Percentiles rank a stretch among this genome's conserved stretches.
Conservation (phyloP, 2,329 filamentous ascomycete species). For the Dactylellina drechsleri region DNA sequence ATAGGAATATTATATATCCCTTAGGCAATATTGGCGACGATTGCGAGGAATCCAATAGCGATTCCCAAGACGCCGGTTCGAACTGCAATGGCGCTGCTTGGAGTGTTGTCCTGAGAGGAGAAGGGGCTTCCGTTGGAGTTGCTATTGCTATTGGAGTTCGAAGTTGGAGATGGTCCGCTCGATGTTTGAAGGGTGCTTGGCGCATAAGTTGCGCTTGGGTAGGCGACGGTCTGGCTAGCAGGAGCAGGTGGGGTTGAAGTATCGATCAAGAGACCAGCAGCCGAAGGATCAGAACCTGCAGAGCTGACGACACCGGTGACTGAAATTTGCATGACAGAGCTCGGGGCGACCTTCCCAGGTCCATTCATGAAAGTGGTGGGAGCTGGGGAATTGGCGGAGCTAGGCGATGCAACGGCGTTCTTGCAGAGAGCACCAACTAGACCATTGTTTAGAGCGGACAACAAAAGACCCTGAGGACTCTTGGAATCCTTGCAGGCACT, state of each 20-base stretch:
- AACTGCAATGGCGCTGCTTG: constrained; percentile 23
- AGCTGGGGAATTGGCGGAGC: constrained; percentile 6
- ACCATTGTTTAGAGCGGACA: constrained; percentile 32
- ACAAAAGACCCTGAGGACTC: constrained; percentile 15
- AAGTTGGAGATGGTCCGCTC: constrained; percentile 14
- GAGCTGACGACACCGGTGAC: constrained; percentile 36
- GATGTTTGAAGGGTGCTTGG: constrained; percentile 43
- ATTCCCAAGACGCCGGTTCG: constrained; percentile 27
- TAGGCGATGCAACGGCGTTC: constrained; percentile 6
- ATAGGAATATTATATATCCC: constrained; percentile 4
- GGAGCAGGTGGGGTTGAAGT: constrained; percentile 32
- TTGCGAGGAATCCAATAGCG: constrained; percentile 33
- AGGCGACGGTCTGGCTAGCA: constrained; percentile 29
- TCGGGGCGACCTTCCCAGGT: constrained; percentile 26
- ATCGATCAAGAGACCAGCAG: constrained; percentile 48
- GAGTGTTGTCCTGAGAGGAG: constrained; percentile 34
- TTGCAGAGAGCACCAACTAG: constrained; percentile 37
- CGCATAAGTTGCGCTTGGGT: constrained; percentile 31
- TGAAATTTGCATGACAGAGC: constrained; percentile 20
- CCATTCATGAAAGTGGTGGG: constrained; percentile 27
- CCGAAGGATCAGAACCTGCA: constrained; percentile 11
- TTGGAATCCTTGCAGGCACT: constrained; percentile 29
- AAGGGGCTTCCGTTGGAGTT: constrained; percentile 48
- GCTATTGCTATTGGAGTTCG: background rate
- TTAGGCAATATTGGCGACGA: constrained; percentile 51